Evolutionary conservation across 1,139 yeast species (phyloP).

Genomic region (Pichia inconspicua): DNA sequence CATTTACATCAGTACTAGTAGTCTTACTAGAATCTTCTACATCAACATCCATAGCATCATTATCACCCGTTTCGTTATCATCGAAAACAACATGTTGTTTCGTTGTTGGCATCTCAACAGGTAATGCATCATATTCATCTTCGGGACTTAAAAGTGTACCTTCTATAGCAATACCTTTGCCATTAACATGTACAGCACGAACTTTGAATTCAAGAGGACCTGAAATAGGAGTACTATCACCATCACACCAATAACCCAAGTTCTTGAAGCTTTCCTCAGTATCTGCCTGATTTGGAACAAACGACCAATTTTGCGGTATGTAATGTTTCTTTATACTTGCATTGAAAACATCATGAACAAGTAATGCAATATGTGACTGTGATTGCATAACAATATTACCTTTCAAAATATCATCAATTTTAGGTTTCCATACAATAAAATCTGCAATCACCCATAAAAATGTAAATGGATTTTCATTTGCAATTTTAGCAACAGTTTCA

Average conservation of each 20-base stretch:
- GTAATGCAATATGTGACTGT: constrained; percentile 87
- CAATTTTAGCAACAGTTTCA: constrained; percentile 49
- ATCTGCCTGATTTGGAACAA: constrained; percentile 69
- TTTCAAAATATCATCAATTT: constrained; percentile 72
- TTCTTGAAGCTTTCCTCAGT: constrained; percentile 29
- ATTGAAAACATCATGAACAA: constrained; percentile 88
- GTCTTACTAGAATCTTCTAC: background rate
- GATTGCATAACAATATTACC: constrained; percentile 90
- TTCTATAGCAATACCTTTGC: constrained; percentile 75
- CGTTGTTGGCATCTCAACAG: constrained; percentile 30
- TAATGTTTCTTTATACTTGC: constrained; percentile 81
- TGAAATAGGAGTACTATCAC: constrained; percentile 60
- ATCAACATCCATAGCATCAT: constrained; percentile 23
- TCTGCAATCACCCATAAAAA: constrained; percentile 85
- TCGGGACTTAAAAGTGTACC: constrained; percentile 70
- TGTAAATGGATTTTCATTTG: constrained; percentile 80
- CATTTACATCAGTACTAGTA: constrained; percentile 1
- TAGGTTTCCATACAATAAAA: constrained; percentile 82
- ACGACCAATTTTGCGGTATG: constrained; percentile 78
- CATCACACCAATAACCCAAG: constrained; percentile 84
- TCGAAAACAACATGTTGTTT: constrained; percentile 24
- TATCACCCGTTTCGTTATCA: constrained; percentile 26
- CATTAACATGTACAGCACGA: constrained; percentile 65
- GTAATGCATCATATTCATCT: constrained; percentile 48
- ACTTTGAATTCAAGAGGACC: constrained; percentile 75